phyloP scores from a whole-genome alignment of 257 asterid species.

The Misopates orontium region DNA sequence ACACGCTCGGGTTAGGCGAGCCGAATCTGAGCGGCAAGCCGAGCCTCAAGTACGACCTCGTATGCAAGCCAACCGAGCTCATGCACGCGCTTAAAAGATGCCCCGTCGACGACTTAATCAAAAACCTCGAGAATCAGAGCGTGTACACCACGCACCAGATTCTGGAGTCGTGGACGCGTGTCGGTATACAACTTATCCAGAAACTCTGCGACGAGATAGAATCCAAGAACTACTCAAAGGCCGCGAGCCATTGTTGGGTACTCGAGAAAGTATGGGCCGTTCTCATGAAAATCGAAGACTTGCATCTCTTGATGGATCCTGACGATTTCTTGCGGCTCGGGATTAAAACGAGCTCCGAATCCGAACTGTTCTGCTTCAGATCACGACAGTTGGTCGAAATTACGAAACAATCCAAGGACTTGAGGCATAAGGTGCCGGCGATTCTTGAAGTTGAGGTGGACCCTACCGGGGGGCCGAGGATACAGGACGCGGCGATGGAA shows the following conservation, averaged over 20 bases:
- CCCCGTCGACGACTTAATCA: conserved; percentile 48
- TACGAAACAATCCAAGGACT: conserved; percentile 65
- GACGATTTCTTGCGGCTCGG: conserved; percentile 73
- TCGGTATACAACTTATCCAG: conserved; percentile 44
- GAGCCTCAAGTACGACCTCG: conserved; percentile 66
- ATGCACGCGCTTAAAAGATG: conserved; percentile 59
- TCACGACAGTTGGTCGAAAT: conserved; percentile 61
- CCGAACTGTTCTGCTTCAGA: conserved; percentile 75
- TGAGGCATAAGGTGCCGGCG: conserved; percentile 77
- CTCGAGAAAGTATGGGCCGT: conserved; percentile 70
- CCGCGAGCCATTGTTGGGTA: conserved; percentile 61
- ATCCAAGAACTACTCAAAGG: conserved; percentile 35
- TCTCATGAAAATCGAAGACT: conserved; percentile 57
- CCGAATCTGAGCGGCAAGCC: conserved; percentile 86
- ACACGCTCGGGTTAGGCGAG: conserved; percentile 87
- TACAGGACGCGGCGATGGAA: conserved; percentile 89
- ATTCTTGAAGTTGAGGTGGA: conserved; percentile 82
- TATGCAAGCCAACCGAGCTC: conserved; percentile 74
- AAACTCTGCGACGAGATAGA: conserved; percentile 51
- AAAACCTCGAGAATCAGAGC: conserved; percentile 59
- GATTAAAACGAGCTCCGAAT: conserved; percentile 57
- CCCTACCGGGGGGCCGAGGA: conserved; percentile 87
- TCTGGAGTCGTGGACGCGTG: conserved; percentile 74
- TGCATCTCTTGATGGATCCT: conserved; percentile 79
- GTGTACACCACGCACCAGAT: conserved; percentile 70